A percentile compares a stretch with the other conserved stretches of the same genome.
phyloP scores from a whole-genome alignment of 306 rosid genomes.

The Prunus mira region DNA sequence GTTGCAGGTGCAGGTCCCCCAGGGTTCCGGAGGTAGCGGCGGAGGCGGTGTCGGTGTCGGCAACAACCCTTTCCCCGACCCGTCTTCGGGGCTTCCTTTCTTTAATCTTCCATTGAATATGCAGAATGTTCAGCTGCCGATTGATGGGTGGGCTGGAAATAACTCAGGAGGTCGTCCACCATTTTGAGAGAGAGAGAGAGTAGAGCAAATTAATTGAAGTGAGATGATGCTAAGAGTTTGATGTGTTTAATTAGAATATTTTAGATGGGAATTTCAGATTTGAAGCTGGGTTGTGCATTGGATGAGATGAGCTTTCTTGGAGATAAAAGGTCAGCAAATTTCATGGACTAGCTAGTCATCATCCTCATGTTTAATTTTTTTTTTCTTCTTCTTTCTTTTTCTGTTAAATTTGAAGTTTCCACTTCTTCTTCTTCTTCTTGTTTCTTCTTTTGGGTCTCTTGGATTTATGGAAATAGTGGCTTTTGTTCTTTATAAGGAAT shows the following conservation, averaged over 20 bases:
- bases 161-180: conserved; percentile 31
- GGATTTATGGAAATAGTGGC: conserved; percentile 13
- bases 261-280: neutral
- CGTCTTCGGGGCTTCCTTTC: conserved; percentile 73
- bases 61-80: conserved; percentile 51
- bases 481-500: neutral
- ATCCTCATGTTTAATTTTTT: neutral
- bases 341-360: conserved; percentile 20
- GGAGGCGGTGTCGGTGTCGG: conserved; percentile 26
- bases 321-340: conserved; percentile 52
- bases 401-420: neutral
- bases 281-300: conserved; percentile 15
- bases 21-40: conserved; percentile 34
- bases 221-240: too few species aligned
- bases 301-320: conserved; percentile 20
- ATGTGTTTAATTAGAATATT: neutral
- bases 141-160: conserved; percentile 48
- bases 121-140: conserved; percentile 80
- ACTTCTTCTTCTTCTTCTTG: neutral
- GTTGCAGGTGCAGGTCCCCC: conserved; percentile 50
- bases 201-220: too few species aligned
- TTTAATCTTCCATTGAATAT: conserved; percentile 77
- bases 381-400: neutral
- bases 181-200: neutral
- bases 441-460: conserved; percentile 18